phyloP scores from a whole-genome alignment of 2,329 filamentous ascomycete genomes.

The Hypoxylon sp. region DNA sequence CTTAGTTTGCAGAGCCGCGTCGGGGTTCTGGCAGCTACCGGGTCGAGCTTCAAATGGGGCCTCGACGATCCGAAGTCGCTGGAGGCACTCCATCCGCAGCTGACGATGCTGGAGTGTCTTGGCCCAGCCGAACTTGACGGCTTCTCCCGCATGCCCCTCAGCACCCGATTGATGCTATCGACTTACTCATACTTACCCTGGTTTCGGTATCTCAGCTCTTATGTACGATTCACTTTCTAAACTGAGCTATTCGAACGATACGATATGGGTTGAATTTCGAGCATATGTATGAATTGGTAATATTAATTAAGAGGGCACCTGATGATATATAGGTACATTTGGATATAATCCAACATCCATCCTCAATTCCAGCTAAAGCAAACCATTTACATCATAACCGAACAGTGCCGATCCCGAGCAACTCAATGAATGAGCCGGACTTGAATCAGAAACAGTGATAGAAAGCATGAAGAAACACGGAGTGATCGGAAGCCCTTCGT shows the following conservation, averaged over 20 bases:
- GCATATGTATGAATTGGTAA: not conserved
- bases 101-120: slow-evolving; percentile 45
- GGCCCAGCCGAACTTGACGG: slow-evolving; percentile 38
- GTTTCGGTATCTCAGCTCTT: slow-evolving; percentile 42
- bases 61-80: slow-evolving; percentile 47
- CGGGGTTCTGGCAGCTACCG: slow-evolving; percentile 38
- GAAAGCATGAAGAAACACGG: not conserved
- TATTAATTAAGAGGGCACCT: not conserved
- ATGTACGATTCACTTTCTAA: slow-evolving; percentile 41
- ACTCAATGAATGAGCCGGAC: not conserved
- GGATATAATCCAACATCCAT: not conserved
- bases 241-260: not conserved
- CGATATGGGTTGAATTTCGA: not conserved
- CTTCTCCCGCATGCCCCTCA: slow-evolving; percentile 27
- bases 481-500: not conserved
- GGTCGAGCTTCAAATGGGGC: slow-evolving; percentile 48
- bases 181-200: slow-evolving; percentile 41
- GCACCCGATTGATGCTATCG: slow-evolving; percentile 33
- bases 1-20: slow-evolving; percentile 38
- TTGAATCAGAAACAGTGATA: not conserved
- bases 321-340: not conserved
- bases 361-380: not conserved
- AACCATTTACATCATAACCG: not conserved
- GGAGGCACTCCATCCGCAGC: slow-evolving; percentile 44
- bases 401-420: not conserved